These are phyloP conservation scores for Globisporangium recalcitrans DNA, from an alignment of 352 stramenopile species.

Conservation along the genomic window DNA sequence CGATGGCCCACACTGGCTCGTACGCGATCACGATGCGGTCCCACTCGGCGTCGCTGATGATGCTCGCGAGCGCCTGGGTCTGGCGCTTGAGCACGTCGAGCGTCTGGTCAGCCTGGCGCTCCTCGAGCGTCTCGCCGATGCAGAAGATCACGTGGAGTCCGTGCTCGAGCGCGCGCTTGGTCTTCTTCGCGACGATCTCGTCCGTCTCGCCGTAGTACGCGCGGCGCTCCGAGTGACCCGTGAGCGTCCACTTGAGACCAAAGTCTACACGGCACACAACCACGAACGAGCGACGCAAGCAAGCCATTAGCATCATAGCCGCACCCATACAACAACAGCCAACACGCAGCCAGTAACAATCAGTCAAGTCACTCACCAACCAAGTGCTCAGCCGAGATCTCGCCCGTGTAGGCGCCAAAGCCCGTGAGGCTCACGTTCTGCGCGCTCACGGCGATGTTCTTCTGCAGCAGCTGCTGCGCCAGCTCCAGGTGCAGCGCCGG, in stretches of 20 bases:
- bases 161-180: constrained; percentile 84
- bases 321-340: too few species aligned
- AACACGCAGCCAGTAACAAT: too few species aligned
- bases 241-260: constrained; percentile 75
- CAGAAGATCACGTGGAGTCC: constrained; percentile 95
- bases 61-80: constrained; percentile 88
- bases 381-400: constrained; percentile 87
- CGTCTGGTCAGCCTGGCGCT: constrained; percentile 86
- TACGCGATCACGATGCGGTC: constrained; percentile 92
- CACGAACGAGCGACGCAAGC: too few species aligned
- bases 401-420: constrained; percentile 91
- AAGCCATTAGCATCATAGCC: too few species aligned
- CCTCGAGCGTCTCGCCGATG: constrained; percentile 93
- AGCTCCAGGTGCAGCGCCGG: constrained; percentile 63
- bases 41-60: constrained; percentile 82
- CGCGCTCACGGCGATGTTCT: constrained; percentile 59
- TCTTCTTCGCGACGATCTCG: constrained; percentile 92
- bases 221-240: constrained; percentile 91
- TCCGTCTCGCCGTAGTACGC: constrained; percentile 91
- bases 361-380: too few species aligned
- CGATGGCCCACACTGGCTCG: constrained; percentile 97
- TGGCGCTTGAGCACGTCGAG: constrained; percentile 93
- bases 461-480: constrained; percentile 46
- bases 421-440: constrained; percentile 85
- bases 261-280: constrained; percentile 36